Evolutionary conservation across 176 grass and related monocot species (phyloP).

Genomic region (Paspalum vaginatum): DNA sequence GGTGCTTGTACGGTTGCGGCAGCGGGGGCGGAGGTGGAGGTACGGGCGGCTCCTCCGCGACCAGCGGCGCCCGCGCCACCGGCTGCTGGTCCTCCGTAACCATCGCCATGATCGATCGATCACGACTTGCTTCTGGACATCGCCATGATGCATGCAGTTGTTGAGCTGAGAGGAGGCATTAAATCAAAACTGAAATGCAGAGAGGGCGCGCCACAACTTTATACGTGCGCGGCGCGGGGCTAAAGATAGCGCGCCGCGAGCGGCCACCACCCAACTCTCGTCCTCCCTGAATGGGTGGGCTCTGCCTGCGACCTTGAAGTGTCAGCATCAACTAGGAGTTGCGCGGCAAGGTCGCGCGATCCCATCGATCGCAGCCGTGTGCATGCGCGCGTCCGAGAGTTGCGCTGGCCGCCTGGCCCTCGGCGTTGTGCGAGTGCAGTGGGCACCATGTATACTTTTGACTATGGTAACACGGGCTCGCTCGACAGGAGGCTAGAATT

Average conservation of each 20-base stretch:
- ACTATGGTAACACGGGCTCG: background rate
- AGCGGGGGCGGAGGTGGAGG: background rate
- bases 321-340: constrained; percentile 21
- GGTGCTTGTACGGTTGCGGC: constrained; percentile 54
- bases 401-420: background rate
- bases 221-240: constrained; percentile 14
- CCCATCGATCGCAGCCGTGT: background rate
- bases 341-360: constrained; percentile 23
- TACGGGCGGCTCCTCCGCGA: background rate
- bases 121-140: constrained; percentile 15
- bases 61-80: background rate
- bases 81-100: constrained; percentile 54
- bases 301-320: background rate
- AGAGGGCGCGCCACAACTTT: background rate
- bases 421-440: background rate
- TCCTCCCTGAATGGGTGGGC: background rate
- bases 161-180: background rate
- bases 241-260: constrained; percentile 49
- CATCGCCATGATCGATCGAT: constrained; percentile 51
- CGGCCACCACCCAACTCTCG: background rate
- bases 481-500: too few relatives aligned
- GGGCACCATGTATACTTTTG: background rate
- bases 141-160: constrained; percentile 38
- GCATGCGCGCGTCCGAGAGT: background rate
- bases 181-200: constrained; percentile 11